Percentiles rank a stretch among this genome's conserved stretches.
Evolutionary conservation across 441 rosid species (phyloP).

Genomic region (Viola pubescens): DNA sequence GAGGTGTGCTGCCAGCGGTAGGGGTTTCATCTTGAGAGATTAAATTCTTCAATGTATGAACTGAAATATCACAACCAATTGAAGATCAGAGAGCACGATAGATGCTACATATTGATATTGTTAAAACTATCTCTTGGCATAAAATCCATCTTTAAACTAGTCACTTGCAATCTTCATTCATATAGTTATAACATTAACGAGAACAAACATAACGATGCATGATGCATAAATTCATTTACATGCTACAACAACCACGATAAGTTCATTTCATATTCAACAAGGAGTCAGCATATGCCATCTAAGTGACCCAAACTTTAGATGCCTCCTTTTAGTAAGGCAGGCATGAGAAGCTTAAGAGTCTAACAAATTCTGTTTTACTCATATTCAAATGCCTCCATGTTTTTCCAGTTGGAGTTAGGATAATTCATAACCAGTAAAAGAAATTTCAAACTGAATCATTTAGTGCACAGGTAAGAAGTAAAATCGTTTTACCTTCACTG

Average conservation of each 20-base stretch:
- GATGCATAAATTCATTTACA: background rate
- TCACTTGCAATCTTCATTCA: background rate
- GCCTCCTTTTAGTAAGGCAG: background rate
- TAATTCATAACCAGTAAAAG: background rate
- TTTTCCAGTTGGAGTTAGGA: background rate
- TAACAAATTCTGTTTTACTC: background rate
- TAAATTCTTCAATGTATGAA: conserved; percentile 72
- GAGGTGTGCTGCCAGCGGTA: conserved; percentile 40
- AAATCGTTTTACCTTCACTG: conserved; percentile 54
- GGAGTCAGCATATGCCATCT: too few species aligned
- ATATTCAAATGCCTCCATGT: background rate
- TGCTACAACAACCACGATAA: too few species aligned
- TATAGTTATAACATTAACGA: background rate
- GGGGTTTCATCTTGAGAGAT: conserved; percentile 82
- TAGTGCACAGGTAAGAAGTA: conserved; percentile 12
- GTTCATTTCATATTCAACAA: too few species aligned
- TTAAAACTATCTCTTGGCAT: background rate
- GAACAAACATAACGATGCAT: background rate
- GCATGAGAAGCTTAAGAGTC: background rate
- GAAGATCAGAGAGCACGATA: conserved; percentile 4
- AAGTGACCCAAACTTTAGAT: too few species aligned
- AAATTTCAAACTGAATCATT: conserved; percentile 7
- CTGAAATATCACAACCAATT: conserved; percentile 34
- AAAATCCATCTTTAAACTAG: background rate
- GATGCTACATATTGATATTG: background rate